Evolutionary conservation across 306 rosid genomes (phyloP).

Genomic region (Cucumis melo): DNA sequence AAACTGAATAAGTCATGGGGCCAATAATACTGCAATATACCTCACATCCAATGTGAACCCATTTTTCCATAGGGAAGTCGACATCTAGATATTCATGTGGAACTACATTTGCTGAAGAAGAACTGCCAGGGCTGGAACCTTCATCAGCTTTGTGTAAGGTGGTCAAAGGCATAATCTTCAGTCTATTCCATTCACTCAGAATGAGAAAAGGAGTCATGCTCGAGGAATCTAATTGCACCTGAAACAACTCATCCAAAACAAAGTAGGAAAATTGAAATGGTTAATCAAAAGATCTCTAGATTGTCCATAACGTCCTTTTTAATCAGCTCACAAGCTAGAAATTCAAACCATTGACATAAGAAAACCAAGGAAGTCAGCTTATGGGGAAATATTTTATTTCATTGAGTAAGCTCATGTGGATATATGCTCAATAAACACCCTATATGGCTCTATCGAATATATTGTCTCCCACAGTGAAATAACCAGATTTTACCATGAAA

Average conservation of each 20-base stretch:
- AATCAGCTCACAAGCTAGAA: background rate
- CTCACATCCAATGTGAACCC: conserved; percentile 92
- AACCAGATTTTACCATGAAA: background rate
- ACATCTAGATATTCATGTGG: conserved; percentile 32
- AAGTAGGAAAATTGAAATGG: conserved; percentile 4
- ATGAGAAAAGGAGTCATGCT: conserved; percentile 52
- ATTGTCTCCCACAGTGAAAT: background rate
- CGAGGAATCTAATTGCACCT: conserved; percentile 32
- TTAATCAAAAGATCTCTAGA: background rate
- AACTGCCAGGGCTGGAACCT: conserved; percentile 29
- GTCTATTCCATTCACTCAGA: conserved; percentile 32
- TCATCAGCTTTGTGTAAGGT: conserved; percentile 24
- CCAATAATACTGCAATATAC: conserved; percentile 19
- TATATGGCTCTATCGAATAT: background rate
- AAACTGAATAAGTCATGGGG: background rate
- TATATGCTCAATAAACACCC: background rate
- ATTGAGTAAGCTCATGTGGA: background rate
- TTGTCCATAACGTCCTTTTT: background rate
- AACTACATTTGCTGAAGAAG: conserved; percentile 29
- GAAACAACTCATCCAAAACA: conserved; percentile 11
- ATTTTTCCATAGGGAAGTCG: conserved; percentile 56
- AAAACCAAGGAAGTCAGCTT: background rate
- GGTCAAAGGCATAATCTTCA: conserved; percentile 39
- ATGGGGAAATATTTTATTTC: background rate
- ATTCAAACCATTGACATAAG: background rate